Conservation (phyloP, 2,329 filamentous ascomycete species). For the Talaromyces sp. region DNA sequence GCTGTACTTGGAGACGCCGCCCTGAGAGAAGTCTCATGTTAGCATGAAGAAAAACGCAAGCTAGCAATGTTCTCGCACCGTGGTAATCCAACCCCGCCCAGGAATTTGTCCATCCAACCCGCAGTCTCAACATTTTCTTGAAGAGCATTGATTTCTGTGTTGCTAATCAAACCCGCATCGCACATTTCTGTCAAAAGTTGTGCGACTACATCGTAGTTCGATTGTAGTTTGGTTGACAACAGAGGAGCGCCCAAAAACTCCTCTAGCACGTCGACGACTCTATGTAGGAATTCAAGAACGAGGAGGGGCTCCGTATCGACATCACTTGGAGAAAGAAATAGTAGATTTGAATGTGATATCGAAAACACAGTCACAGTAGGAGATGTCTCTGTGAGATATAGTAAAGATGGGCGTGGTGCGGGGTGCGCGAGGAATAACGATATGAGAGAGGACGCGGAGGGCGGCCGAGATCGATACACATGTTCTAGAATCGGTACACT, state of each 20-base stretch:
- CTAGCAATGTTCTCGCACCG: slow-evolving; percentile 45
- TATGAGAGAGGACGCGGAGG: slow-evolving; percentile 69
- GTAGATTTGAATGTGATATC: slow-evolving; percentile 76
- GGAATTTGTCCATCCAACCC: slow-evolving; percentile 78
- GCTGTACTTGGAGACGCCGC: slow-evolving; percentile 40
- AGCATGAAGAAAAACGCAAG: neutral
- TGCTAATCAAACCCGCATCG: slow-evolving; percentile 81
- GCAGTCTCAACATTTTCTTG: slow-evolving; percentile 89
- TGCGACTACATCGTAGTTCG: slow-evolving; percentile 86
- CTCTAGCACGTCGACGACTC: slow-evolving; percentile 85
- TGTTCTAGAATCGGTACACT: slow-evolving; percentile 85
- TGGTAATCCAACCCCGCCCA: slow-evolving; percentile 81
- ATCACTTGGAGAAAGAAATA: slow-evolving; percentile 80
- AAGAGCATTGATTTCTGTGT: slow-evolving; percentile 88
- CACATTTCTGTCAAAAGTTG: slow-evolving; percentile 95
- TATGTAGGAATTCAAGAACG: slow-evolving; percentile 89
- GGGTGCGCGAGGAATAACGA: slow-evolving; percentile 82
- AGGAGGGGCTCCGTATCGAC: slow-evolving; percentile 83
- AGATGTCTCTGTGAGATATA: slow-evolving; percentile 75
- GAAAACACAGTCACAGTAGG: slow-evolving; percentile 88
- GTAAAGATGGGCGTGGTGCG: slow-evolving; percentile 72
- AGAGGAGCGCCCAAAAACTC: slow-evolving; percentile 89
- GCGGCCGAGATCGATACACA: slow-evolving; percentile 76
- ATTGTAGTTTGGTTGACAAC: slow-evolving; percentile 78
- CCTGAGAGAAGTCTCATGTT: slow-evolving; percentile 11